Base-by-base conservation (phyloP, 352 stramenopile genomes). In the Phytopythium litorale region DNA sequence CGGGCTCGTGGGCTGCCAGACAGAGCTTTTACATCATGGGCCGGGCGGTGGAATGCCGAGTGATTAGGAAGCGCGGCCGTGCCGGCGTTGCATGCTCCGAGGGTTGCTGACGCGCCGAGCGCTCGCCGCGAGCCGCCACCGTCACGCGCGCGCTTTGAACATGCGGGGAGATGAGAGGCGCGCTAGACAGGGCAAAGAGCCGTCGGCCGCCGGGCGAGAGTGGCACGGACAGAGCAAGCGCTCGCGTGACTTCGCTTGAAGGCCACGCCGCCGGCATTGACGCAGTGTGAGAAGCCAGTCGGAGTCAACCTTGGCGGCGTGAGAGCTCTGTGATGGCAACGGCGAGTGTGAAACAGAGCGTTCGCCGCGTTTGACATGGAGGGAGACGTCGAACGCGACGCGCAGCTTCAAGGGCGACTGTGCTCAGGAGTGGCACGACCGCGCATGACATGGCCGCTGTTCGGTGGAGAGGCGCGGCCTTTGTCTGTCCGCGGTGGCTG, bases 111-210 rank as follows among this genome's bases (percentile, higher is more conserved):
- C 45, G 45, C 21, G 33, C 13, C 6, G 35, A 59, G 37, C 16
- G 9, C 5, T 16, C 12, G 21, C 21, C n/a, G 37, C 53, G 53
- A 59, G 53, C 53, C 38, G 53, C 37, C 53, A 35, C n/a, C 53
- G 53, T 59, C 53, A 59, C 53, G 53, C 33, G 35, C 9, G 12
- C 33, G 53, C 53, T 48, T 59, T 59, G 53, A 59, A 59, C 53
- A 59, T 50, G 53, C 37, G 37, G 53, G 53, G 21, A 28, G 53
- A 59, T 59, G 53, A 7, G 48, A 7, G 51, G 33, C 53, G 52
- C 13, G 19, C 23, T 32, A 46, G 53, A 59, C 53, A 59, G 53
- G 53, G n/a, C 53, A 9, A 49, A n/a, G 53, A 59, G 53, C 53
- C 53, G 37, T n/a, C 38, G 23, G 38, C 19, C 19, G 13, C 11